Evolutionary conservation across 805 yeast genomes (phyloP), one percentile per base, ranked within the genome.

Genomic region (Monosporozyma aquatica): DNA sequence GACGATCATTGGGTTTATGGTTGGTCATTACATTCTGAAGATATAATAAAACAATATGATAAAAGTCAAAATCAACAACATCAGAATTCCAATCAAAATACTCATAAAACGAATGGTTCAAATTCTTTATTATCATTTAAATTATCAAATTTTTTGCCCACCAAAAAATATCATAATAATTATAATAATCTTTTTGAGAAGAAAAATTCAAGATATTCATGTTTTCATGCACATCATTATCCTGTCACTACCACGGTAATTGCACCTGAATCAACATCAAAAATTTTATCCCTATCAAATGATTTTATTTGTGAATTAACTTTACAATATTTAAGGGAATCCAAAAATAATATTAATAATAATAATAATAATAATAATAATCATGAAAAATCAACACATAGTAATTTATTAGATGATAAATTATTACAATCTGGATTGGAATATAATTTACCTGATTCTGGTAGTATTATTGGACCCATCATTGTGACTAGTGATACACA

Each of bases 1-100:
- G 96, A 89, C 57, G 92, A 89, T 62, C 86, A 84, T 51, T 78
- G 87, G 78, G 75, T 84, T 11, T 89, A 87, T 55, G 65, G 85
- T 10, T 90, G 97, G 97, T 71, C 73, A 43, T 60, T 72, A 18
- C 64, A 26, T 14, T 22, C 42, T 7, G 10, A 22, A 13, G 38
- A 25, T 13, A 20, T 24, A 9, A 8, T 14, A 8, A 20, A 18
- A 8, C 11, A 34, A 13, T 14, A 17, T 22, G 11, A 21, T 18
- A 27, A 26, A 25, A n/a, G 20, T 29, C 18, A 15, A 10, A 24
- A 8, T 23, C 8, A 29, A 10, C 17, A 4, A 11, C 30, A 29
- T n/a, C 5, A 24, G 20, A 24, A 18, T n/a, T 18, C 24, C 15
- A 29, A 27, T 5, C 29, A 22, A 14, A 13, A 18, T 7, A 20